These are phyloP conservation scores for Zygoascus flipseniorum DNA, from an alignment of 805 yeast genomes.

Conservation along the genomic window DNA sequence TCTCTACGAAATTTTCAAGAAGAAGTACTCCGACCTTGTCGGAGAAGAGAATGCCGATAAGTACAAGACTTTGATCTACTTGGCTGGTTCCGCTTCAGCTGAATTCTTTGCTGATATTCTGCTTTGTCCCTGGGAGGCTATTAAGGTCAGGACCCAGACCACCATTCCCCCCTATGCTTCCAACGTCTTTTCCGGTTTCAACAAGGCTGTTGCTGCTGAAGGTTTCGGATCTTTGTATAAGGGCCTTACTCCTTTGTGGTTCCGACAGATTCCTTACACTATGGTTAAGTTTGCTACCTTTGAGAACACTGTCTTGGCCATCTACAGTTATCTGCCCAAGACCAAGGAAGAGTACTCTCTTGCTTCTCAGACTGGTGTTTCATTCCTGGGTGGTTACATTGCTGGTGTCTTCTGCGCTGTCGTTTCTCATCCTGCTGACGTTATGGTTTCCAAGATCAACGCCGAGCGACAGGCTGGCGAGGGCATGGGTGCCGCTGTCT, in stretches of 20 bases:
- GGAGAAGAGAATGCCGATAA: constrained; percentile 54
- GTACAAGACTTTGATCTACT: constrained; percentile 64
- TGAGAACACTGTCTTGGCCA: constrained; percentile 79
- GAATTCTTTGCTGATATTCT: constrained; percentile 87
- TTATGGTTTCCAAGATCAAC: constrained; percentile 90
- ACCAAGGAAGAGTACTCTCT: constrained; percentile 63
- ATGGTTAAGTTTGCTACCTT: constrained; percentile 95
- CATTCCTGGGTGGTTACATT: constrained; percentile 90
- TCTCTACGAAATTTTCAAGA: constrained; percentile 84
- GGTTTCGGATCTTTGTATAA: constrained; percentile 74
- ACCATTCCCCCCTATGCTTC: constrained; percentile 78
- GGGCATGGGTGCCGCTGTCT: constrained; percentile 54
- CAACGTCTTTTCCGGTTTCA: constrained; percentile 58
- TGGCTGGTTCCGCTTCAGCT: constrained; percentile 87
- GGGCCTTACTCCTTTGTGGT: constrained; percentile 90
- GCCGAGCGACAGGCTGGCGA: constrained; percentile 60
- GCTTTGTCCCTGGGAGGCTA: constrained; percentile 91
- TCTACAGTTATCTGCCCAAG: constrained; percentile 66
- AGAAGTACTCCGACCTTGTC: constrained; percentile 56
- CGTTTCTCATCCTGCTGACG: constrained; percentile 98
- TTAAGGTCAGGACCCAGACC: constrained; percentile 91
- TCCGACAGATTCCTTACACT: constrained; percentile 96
- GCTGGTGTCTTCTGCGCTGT: constrained; percentile 97
- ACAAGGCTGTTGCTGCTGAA: constrained; percentile 54
- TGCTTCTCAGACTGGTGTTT: constrained; percentile 84